Base-by-base conservation (phyloP, 1,139 yeast species). In the Pichia sp. region DNA sequence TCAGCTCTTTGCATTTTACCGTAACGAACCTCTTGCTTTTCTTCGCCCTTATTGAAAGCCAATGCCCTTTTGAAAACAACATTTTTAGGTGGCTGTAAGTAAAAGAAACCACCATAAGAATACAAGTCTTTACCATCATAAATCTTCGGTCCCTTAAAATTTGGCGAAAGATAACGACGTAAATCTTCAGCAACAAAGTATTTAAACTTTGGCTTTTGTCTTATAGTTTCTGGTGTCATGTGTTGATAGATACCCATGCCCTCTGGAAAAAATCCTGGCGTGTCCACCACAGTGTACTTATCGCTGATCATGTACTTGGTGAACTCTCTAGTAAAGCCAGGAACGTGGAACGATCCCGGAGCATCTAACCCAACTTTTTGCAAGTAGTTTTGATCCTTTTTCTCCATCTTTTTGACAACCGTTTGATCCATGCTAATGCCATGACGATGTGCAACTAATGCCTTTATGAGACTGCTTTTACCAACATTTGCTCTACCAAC, bases 401-500 rank as follows among this genome's bases (percentile, higher is more conserved):
- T 36, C 38, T 30, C 58, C 47, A 29, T 25, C 14, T 38, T 32
- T 27, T 37, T 23, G 15, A 44, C 36, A 5, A 19, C 19, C 7
- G 29, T 32, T 22, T 44, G 36, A 24, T 55, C 53, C 9, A 53
- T 35, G 33, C 60, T 25, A 20, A 35, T 19, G 5, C 39, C 39
- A 23, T 37, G 9, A 6, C 20, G 2, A 15, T 34, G 27, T 10
- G 36, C 39, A 20, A 44, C 30, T 2, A 79, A 48, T n/a, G 72
- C 53, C 46, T 68, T 72, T 3, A 80, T 66, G 21, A 86, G 52
- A 1, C 81, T 66, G 1, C 93, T 76, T 54, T 86, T 86, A 1
- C 96, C 96, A 13, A 76, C 67, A 51, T 85, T 85, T 9, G 84
- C 76, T 45, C 69, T 69, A 2, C 96, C 96, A 11, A 85, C 62